Evolutionary conservation across 2,329 filamentous ascomycete species (phyloP), one percentile per base, ranked within the genome.

Genomic region (Hymenoscyphus fraxineus): DNA sequence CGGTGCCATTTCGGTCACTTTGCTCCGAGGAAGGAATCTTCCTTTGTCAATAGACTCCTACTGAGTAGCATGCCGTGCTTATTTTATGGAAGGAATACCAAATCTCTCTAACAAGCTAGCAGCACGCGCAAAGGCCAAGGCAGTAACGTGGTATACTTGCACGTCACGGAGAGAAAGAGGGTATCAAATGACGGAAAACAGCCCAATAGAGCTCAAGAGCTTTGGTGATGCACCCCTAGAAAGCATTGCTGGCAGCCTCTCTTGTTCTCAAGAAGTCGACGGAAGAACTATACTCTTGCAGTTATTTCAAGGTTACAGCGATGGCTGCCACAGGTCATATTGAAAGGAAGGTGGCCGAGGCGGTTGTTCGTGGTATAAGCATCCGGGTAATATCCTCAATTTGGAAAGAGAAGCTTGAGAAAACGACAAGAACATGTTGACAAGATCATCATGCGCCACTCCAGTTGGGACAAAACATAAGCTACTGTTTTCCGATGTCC

Each of bases 81-180:
- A 54, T 16, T 31, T 12, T 19, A 27, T 27, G 19, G 58, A 27
- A 47, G 35, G 32, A 58, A 10, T 59, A n/a, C 19, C 22, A 41
- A 31, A 41, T 31, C 31, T 59, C 39, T 13, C 44, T 19, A 41
- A 19, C n/a, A 19, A 54, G 47, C 32, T 6, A 59, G 32, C 59
- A 56, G 40, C n/a, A 63, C 55, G 55, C 58, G 51, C 58, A 51
- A 39, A 58, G 38, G 38, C 10, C 19, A 35, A 31, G 40, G 39
- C 13, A 59, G 63, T 61, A 64, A 64, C 63, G 63, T 64, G 59
- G 63, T 61, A 64, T 59, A 32, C 38, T 64, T 61, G 47, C 51
- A 58, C 51, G n/a, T 51, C 38, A n/a, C 9, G 27, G 16, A 27
- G 4, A 38, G 44, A 19, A 16, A 27, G 22, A 27, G 47, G n/a